A percentile compares a stretch with the other conserved stretches of the same genome.
Conservation (phyloP, 768 basidiomycete species). For the Xerocomellus intermedius region DNA sequence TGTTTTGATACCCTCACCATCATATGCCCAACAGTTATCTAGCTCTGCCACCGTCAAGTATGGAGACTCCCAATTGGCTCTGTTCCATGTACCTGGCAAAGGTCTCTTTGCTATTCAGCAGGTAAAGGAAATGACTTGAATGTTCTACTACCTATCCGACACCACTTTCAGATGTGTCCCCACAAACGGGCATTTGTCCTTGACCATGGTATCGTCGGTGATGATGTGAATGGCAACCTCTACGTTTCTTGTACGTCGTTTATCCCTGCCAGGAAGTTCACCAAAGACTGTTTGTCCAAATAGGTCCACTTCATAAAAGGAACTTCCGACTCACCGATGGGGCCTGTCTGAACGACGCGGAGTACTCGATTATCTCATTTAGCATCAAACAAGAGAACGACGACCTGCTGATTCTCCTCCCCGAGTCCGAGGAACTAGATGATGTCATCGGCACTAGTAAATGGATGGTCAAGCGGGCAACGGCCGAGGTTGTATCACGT, state of each 20-base stretch:
- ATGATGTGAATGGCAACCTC: constrained; percentile 53
- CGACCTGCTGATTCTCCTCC: constrained; percentile 51
- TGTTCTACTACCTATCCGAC: background rate
- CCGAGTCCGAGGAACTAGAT: constrained; percentile 51
- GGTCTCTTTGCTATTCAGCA: constrained; percentile 70
- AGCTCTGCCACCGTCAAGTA: constrained; percentile 56
- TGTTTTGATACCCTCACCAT: background rate
- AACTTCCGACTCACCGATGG: constrained; percentile 60
- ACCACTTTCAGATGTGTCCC: constrained; percentile 39
- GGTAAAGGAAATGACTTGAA: constrained; percentile 34
- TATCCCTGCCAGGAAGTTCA: background rate
- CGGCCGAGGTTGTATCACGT: constrained; percentile 37
- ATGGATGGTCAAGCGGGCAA: constrained; percentile 60
- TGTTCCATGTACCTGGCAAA: constrained; percentile 59
- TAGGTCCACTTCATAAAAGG: constrained; percentile 64
- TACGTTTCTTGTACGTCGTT: constrained; percentile 46
- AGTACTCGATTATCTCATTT: constrained; percentile 62
- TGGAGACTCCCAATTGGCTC: constrained; percentile 64
- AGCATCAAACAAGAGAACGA: constrained; percentile 48
- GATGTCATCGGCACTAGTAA: constrained; percentile 59
- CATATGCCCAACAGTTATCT: background rate
- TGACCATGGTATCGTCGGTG: constrained; percentile 67
- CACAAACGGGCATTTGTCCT: constrained; percentile 66
- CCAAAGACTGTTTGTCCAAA: background rate
- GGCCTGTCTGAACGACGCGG: constrained; percentile 55